These are phyloP conservation scores for Fusarium sororula DNA, from an alignment of 2,329 filamentous ascomycete species.

Conservation along the genomic window DNA sequence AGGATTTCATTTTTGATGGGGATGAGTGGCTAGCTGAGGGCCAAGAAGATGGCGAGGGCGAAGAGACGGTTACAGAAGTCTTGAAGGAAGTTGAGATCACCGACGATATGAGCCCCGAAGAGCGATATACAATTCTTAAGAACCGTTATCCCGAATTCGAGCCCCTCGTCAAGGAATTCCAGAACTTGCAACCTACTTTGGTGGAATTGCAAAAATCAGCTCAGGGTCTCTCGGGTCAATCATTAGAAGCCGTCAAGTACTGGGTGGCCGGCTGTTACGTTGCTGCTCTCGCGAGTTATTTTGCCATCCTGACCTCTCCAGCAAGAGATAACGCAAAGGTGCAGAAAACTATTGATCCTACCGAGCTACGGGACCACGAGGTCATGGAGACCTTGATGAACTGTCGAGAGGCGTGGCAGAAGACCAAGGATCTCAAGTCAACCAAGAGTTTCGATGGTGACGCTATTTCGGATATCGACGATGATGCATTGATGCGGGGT, in stretches of 20 bases:
- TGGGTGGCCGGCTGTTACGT: constrained; percentile 87
- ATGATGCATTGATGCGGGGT: constrained; percentile 40
- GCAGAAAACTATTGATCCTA: constrained; percentile 72
- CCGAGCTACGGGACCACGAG: constrained; percentile 86
- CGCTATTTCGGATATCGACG: constrained; percentile 29
- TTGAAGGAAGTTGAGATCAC: constrained; percentile 85
- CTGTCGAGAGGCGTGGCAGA: constrained; percentile 83
- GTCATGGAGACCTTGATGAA: constrained; percentile 87
- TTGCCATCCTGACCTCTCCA: constrained; percentile 88
- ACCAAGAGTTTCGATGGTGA: constrained; percentile 52
- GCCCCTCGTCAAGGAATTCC: constrained; percentile 81
- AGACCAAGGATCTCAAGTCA: constrained; percentile 71
- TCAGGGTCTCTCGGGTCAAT: constrained; percentile 59
- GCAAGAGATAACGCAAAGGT: constrained; percentile 65
- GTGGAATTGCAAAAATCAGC: constrained; percentile 66
- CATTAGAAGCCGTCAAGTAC: constrained; percentile 75
- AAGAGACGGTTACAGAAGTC: constrained; percentile 82
- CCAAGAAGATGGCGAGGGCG: constrained; percentile 59
- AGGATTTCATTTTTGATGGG: constrained; percentile 94
- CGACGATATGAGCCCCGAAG: constrained; percentile 78
- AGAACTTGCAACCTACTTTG: constrained; percentile 74
- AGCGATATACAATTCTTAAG: constrained; percentile 78
- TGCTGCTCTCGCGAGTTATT: constrained; percentile 89
- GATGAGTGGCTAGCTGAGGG: constrained; percentile 78
- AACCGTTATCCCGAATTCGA: constrained; percentile 93